Conservation (phyloP, 1,284 basidiomycete genomes). For the Schizophyllum amplum region DNA sequence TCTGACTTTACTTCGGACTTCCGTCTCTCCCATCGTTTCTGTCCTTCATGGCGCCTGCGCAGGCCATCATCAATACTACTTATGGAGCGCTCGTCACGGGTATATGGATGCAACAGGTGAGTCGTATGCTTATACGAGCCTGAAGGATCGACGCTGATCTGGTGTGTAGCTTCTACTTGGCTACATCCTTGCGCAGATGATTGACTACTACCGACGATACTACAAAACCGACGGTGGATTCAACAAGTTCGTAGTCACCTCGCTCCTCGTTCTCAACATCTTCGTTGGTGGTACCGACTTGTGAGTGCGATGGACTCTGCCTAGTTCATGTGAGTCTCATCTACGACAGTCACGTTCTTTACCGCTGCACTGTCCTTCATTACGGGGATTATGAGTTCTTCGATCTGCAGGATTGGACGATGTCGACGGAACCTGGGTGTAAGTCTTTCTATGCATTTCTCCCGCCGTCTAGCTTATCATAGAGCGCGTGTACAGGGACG, state of each 20-base stretch:
- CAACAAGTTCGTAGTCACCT: conserved; percentile 4
- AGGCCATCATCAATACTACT: conserved; percentile 4
- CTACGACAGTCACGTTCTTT: conserved; percentile 7
- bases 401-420: conserved; percentile 10
- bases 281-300: conserved; percentile 4
- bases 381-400: conserved; percentile 2
- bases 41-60: conserved; percentile 1
- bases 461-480: neutral
- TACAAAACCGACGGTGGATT: neutral
- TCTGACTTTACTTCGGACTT: neutral
- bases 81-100: conserved; percentile 8
- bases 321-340: neutral
- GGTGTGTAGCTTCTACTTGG: conserved; percentile 2
- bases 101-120: conserved; percentile 3
- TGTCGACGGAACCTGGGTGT: conserved; percentile 7
- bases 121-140: neutral
- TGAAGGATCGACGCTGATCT: neutral
- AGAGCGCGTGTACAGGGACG: too few relatives aligned
- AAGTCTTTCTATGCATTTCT: neutral
- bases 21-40: neutral
- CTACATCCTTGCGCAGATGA: conserved; percentile 2
- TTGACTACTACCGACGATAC: conserved; percentile 2
- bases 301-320: conserved; percentile 2
- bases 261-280: conserved; percentile 7
- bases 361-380: conserved; percentile 4